Evolutionary conservation across 2,329 filamentous ascomycete genomes (phyloP).

Genomic region (Metarhizium sp.): DNA sequence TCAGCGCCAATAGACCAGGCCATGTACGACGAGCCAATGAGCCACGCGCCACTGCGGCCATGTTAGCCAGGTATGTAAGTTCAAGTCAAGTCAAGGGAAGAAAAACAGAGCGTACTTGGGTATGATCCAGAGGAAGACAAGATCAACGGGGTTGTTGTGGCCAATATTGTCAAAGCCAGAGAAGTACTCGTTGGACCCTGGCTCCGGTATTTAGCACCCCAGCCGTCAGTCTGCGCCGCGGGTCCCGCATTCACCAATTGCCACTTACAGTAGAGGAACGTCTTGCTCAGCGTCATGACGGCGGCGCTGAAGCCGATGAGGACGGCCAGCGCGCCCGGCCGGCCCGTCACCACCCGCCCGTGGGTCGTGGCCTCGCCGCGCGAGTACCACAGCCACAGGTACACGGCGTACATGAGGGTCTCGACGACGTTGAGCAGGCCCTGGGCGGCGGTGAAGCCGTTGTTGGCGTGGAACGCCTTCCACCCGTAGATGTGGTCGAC

Average conservation of each 20-base stretch:
- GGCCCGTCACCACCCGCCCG: constrained; percentile 27
- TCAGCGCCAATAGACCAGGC: constrained; percentile 38
- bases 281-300: constrained; percentile 54
- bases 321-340: constrained; percentile 33
- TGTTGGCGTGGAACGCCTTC: constrained; percentile 55
- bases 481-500: constrained; percentile 78
- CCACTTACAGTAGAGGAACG: constrained; percentile 47
- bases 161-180: constrained; percentile 47
- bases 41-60: constrained; percentile 37
- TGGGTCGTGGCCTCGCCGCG: constrained; percentile 8
- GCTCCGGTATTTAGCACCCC: neutral
- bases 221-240: too few species aligned
- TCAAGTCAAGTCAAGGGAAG: neutral
- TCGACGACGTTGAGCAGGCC: constrained; percentile 59
- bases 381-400: constrained; percentile 36
- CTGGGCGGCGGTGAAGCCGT: constrained; percentile 75
- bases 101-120: constrained; percentile 39
- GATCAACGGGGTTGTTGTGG: constrained; percentile 36
- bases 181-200: constrained; percentile 48
- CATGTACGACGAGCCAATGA: constrained; percentile 44
- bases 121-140: constrained; percentile 47
- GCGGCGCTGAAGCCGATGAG: constrained; percentile 42
- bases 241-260: too few species aligned
- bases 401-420: constrained; percentile 49
- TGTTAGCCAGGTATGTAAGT: neutral